A percentile compares a stretch with the other conserved stretches of the same genome.
Conservation (phyloP, 148 eudicot genomes). For the Chenopodium formosanum region DNA sequence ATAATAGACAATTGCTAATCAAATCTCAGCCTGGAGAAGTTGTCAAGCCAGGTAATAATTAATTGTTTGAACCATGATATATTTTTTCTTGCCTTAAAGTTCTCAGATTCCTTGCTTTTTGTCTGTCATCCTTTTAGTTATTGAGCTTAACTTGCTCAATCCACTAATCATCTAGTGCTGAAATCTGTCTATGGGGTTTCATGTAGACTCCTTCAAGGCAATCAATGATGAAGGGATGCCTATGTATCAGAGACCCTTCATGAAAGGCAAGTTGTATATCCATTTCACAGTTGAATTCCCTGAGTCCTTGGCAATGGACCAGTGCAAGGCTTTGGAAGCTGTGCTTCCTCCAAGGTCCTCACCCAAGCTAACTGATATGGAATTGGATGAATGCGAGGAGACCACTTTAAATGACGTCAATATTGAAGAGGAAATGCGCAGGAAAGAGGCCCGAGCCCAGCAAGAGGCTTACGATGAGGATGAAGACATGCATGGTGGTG, state of each 20-base stretch:
- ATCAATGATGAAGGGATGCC: constrained; percentile 83
- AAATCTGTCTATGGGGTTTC: not conserved
- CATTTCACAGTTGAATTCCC: constrained; percentile 78
- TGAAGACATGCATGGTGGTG: constrained; percentile 55
- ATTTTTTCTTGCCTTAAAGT: not conserved
- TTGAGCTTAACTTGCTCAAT: not conserved
- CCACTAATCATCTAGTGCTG: not conserved
- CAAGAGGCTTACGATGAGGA: constrained; percentile 73
- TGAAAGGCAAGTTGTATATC: constrained; percentile 70
- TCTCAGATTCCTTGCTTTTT: not conserved
- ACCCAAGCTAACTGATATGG: constrained; percentile 52
- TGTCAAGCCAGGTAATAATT: constrained; percentile 57
- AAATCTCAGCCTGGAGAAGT: constrained; percentile 70
- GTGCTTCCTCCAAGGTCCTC: constrained; percentile 51
- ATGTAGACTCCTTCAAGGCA: constrained; percentile 61
- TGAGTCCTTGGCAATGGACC: constrained; percentile 41
- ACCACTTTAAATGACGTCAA: constrained; percentile 65
- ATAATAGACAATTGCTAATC: constrained; percentile 54
- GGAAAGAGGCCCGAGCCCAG: constrained; percentile 53
- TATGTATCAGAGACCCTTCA: constrained; percentile 72
- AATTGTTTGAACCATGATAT: not conserved
- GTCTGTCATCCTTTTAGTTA: not conserved
- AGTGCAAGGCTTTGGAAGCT: constrained; percentile 47
- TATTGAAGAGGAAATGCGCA: constrained; percentile 73
- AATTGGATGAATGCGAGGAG: constrained; percentile 77